Base-by-base conservation (phyloP, 2,329 filamentous ascomycete species). In the Chrysoporthe austroafricana region DNA sequence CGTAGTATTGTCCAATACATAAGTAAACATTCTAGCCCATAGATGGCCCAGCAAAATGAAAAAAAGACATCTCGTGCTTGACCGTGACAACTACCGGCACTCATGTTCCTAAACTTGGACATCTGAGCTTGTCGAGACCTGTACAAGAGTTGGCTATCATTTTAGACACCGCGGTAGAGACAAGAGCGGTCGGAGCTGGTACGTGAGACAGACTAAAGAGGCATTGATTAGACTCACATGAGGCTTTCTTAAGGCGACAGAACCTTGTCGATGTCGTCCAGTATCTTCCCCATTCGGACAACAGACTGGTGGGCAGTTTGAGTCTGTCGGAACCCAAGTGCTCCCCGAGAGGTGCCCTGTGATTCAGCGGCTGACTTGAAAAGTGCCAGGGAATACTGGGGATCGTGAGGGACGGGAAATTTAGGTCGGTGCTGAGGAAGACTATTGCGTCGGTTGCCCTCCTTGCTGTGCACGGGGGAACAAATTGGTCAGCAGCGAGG, bases 301-400 rank as follows among this genome's bases (percentile, higher is more conserved):
- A 50, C 32, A 6, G 64, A 61, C 43, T 67, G 44, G 14, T 9
- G 43, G 6, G 32, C 32, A 1, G 64, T 67, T 21, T 67, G 56
- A 13, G 61, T 32, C 42, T 64, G 34, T 0, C 67, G 67, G 39
- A 69, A 61, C 3, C 54, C 64, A 34, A 69, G 64, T 5, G 63
- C 61, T n/a, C 46, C 46, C 14, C 64, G 57, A 18, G 57, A 34
- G 32, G 26, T n/a, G 5, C 42, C 57, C 44, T 62, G n/a, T 18
- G 36, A 7, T 46, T n/a, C 36, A 21, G n/a, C 39, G 8, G 61
- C 44, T 4, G 48, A 42, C 2, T n/a, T 59, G 46, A 67, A 62
- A 6, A 50, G 26, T 2, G 36, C 34, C 46, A 69, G 63, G 1
- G 61, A 18, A 18, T 67, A 69, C 14, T 67, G 57, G n/a, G 48